Evolutionary conservation across 371 early-diverging fungal species (phyloP).

Genomic region (Lichtheimia hyalospora): DNA sequence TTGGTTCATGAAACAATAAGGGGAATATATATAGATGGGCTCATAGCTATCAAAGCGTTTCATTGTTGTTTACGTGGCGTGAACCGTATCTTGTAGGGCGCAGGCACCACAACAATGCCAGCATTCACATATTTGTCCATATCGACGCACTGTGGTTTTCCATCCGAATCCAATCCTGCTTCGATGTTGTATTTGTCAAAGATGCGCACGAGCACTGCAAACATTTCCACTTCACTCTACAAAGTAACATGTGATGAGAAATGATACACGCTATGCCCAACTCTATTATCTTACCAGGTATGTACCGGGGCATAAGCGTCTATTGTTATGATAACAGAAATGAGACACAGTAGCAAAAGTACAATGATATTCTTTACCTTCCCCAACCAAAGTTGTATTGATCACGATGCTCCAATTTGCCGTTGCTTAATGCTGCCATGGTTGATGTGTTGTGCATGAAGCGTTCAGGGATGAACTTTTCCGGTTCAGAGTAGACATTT

Average conservation of each 20-base stretch:
- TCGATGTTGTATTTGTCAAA: slow-evolving; percentile 7
- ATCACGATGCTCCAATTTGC: slow-evolving; percentile 12
- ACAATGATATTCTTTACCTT: neutral
- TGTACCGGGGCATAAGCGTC: slow-evolving; percentile 17
- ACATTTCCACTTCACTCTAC: slow-evolving; percentile 14
- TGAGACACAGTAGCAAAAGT: neutral
- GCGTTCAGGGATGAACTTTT: slow-evolving; percentile 15
- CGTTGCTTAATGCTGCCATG: slow-evolving; percentile 11
- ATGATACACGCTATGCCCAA: neutral
- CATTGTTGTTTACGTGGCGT: neutral
- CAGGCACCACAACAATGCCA: slow-evolving; percentile 7
- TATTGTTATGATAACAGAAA: neutral
- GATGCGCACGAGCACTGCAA: slow-evolving; percentile 3
- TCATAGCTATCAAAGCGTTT: neutral
- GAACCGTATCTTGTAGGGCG: slow-evolving; percentile 7
- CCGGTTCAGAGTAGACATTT: slow-evolving; percentile 7
- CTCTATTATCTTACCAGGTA: slow-evolving; percentile 8
- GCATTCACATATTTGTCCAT: neutral
- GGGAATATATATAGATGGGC: neutral
- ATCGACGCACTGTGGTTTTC: neutral
- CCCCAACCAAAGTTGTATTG: slow-evolving; percentile 17
- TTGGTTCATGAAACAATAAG: too few relatives aligned
- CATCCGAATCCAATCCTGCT: slow-evolving; percentile 4
- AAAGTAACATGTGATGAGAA: neutral
- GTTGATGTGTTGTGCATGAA: slow-evolving; percentile 10